Conservation (phyloP, 441 rosid genomes). For the Pelargonium myrrhifolium region DNA sequence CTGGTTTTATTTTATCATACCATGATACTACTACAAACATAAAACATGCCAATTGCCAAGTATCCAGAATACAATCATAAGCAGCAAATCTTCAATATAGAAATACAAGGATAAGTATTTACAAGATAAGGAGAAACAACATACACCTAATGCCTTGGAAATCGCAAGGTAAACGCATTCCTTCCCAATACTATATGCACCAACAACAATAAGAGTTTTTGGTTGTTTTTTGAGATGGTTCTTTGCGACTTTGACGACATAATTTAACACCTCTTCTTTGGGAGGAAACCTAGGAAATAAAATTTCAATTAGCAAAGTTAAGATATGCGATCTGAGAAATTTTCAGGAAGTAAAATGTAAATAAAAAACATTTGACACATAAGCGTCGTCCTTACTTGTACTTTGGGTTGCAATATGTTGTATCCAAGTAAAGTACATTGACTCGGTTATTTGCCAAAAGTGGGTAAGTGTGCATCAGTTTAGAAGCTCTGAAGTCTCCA, state of each 20-base stretch:
- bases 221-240: constrained; percentile 54
- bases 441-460: constrained; percentile 46
- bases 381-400: constrained; percentile 42
- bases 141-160: constrained; percentile 69
- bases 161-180: constrained; percentile 72
- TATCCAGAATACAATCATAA: neutral
- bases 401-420: constrained; percentile 77
- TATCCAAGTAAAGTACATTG: constrained; percentile 62
- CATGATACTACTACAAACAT: neutral
- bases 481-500: constrained; percentile 80
- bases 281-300: constrained; percentile 53
- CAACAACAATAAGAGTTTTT: constrained; percentile 61
- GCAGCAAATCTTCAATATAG: neutral
- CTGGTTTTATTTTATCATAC: neutral
- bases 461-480: constrained; percentile 48
- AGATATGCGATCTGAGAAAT: neutral
- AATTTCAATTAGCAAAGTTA: neutral
- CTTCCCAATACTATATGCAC: constrained; percentile 80
- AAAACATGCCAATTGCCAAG: neutral
- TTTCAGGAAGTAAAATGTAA: neutral
- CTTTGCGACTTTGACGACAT: constrained; percentile 49
- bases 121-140: constrained; percentile 11
- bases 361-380: neutral
- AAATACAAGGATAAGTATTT: constrained; percentile 3
- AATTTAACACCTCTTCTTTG: constrained; percentile 60